Percentiles rank a stretch among this genome's conserved stretches.
These are phyloP conservation scores for Pleurotus ostreatus DNA, from an alignment of 768 basidiomycete genomes.

Conservation along the genomic window DNA sequence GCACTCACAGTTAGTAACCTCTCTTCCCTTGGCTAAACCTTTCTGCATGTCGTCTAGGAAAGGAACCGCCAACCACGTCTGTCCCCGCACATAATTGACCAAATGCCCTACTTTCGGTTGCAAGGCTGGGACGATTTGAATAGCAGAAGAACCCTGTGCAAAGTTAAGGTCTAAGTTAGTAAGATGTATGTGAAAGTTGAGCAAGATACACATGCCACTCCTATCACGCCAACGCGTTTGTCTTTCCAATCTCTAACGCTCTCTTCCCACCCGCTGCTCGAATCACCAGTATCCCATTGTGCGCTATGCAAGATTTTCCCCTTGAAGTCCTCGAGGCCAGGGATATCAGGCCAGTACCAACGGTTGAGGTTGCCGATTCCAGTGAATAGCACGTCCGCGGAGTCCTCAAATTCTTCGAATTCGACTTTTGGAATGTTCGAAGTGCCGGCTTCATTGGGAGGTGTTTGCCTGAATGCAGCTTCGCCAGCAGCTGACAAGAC, in stretches of 20 bases:
- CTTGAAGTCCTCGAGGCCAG: conserved; percentile 50
- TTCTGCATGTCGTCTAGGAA: conserved; percentile 38
- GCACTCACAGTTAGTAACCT: conserved; percentile 39
- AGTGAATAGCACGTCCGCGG: conserved; percentile 53
- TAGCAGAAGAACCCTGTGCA: conserved; percentile 54
- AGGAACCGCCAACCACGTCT: conserved; percentile 51
- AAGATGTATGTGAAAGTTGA: no score
- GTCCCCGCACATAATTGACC: conserved; percentile 53
- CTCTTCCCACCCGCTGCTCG: neutral
- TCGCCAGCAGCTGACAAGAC: conserved; percentile 7
- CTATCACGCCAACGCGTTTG: conserved; percentile 55
- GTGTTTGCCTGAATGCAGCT: conserved; percentile 3
- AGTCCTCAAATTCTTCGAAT: conserved; percentile 46
- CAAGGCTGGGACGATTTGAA: conserved; percentile 56
- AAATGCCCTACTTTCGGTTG: conserved; percentile 48
- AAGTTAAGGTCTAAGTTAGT: no score
- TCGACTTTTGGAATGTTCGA: conserved; percentile 15
- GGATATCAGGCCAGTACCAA: conserved; percentile 68
- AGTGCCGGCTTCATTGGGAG: neutral
- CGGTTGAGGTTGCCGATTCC: conserved; percentile 49
- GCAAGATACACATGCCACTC: conserved; percentile 40
- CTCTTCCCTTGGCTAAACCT: conserved; percentile 32
- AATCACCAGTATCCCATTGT: conserved; percentile 43
- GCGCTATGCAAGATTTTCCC: conserved; percentile 65
- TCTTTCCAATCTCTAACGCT: conserved; percentile 41